These are phyloP conservation scores for Phyllostachys edulis DNA, from an alignment of 176 grass and related monocot genomes.

Conservation along the genomic window DNA sequence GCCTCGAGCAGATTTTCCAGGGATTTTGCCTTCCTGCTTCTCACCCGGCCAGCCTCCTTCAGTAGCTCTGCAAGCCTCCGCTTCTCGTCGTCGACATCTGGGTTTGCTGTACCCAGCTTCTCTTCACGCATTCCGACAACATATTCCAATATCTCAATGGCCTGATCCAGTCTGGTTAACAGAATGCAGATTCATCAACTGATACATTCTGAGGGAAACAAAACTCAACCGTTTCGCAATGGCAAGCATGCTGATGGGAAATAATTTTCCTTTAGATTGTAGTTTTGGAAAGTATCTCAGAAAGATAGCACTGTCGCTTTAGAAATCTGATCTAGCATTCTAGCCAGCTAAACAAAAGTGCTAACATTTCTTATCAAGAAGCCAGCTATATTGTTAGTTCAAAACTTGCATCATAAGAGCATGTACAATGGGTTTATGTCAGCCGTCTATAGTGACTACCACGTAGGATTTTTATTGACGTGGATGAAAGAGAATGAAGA, in stretches of 20 bases:
- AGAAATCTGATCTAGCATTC: constrained; percentile 11
- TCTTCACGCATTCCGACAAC: constrained; percentile 93
- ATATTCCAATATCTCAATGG: constrained; percentile 90
- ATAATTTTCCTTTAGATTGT: neutral
- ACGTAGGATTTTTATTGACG: too few species aligned
- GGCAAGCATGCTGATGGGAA: neutral
- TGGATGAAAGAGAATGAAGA: too few species aligned
- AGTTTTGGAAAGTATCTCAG: neutral
- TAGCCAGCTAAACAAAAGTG: constrained; percentile 22
- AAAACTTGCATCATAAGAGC: constrained; percentile 21
- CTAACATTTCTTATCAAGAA: constrained; percentile 27
- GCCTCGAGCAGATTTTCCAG: constrained; percentile 79
- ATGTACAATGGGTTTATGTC: too few species aligned
- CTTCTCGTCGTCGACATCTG: constrained; percentile 92
- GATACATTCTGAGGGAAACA: neutral
- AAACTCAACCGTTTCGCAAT: neutral
- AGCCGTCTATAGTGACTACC: too few species aligned
- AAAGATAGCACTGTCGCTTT: neutral
- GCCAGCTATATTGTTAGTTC: constrained; percentile 27
- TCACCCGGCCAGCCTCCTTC: constrained; percentile 88
- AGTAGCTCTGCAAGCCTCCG: constrained; percentile 74
- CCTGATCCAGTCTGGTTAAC: constrained; percentile 73
- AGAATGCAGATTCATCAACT: neutral
- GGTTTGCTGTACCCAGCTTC: constrained; percentile 89
- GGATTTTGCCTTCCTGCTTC: constrained; percentile 78